Conservation (phyloP, 2,329 filamentous ascomycete species). For the Penicillium paneum region DNA sequence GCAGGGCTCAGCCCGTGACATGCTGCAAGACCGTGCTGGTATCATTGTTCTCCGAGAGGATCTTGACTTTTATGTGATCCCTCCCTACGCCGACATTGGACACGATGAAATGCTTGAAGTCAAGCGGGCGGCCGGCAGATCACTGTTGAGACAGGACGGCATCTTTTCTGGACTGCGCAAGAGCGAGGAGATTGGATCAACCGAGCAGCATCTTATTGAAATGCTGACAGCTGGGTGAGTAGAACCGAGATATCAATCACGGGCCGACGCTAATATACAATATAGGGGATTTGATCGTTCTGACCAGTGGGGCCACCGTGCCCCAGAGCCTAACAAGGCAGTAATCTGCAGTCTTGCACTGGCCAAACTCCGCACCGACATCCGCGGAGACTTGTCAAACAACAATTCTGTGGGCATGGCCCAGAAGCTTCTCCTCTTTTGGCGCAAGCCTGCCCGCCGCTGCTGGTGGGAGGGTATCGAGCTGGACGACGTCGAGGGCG, state of each 20-base stretch:
- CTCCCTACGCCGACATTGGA: constrained; percentile 76
- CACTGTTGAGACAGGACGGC: constrained; percentile 82
- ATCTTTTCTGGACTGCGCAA: constrained; percentile 95
- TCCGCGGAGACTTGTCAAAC: constrained; percentile 71
- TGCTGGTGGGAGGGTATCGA: constrained; percentile 99
- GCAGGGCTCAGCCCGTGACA: constrained; percentile 66
- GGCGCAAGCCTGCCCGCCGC: constrained; percentile 90
- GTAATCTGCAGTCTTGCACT: constrained; percentile 96
- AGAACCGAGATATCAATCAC: background rate
- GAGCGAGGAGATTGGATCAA: constrained; percentile 93
- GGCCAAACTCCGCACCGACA: constrained; percentile 87
- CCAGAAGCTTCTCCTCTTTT: constrained; percentile 95
- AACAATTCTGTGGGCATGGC: constrained; percentile 89
- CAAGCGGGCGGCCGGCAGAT: constrained; percentile 84
- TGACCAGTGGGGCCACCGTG: constrained; percentile 91
- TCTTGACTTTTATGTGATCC: constrained; percentile 95
- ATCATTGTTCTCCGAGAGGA: constrained; percentile 97
- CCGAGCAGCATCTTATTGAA: constrained; percentile 96
- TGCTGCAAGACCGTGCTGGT: constrained; percentile 82
- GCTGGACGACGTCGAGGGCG: constrained; percentile 80
- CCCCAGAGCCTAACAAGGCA: constrained; percentile 96
- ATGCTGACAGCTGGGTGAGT: constrained; percentile 96
- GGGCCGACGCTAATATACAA: constrained; percentile 14
- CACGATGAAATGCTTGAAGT: constrained; percentile 92
- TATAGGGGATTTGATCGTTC: constrained; percentile 91